Evolutionary conservation across 352 stramenopile genomes (phyloP), one percentile per base, ranked within the genome.

Genomic region (Globisporangium radiosum): DNA sequence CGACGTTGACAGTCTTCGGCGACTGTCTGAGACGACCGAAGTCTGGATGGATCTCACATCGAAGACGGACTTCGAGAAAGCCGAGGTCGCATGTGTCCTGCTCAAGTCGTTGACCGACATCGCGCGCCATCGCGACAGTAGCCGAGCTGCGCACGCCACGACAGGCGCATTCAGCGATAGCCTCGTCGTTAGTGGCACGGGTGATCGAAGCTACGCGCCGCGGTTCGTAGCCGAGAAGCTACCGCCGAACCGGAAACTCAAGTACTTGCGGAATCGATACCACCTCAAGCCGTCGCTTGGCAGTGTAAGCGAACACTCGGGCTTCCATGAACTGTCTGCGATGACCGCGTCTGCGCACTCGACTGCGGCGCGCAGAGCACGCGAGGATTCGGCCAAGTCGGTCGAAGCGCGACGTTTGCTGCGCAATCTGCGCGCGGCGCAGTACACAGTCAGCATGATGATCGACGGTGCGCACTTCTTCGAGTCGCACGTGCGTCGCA

Each of bases 11-110:
- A 70, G 75, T 47, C 62, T 90, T 9, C 76, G 76, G 3, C 66
- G 73, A 8, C 62, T 90, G 0, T 81, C 78, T 10, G 81, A 90
- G 63, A 88, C 81, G 38, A 90, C 81, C 10, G 81, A 90, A 72
- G 76, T 90, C 4, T 90, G 81, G 81, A 87, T 90, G 78, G 81
- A 90, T 71, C 64, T 90, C 37, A 90, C 81, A 3, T 88, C 78
- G 6, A 78, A 81, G 42, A 81, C 75, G 1, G 81, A 90, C 56
- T 88, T 82, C 47, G 78, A 88, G 33, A 85, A 80, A 44, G 78
- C 78, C 7, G 58, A 76, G 4, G 69, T 61, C 6, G 69, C 81
- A 11, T 88, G 76, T 48, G 37, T 70, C 42, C 48, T 87, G 6
- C 44, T 91, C 25, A 64, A 65, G 47, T 80, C 76, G 2, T 57